phyloP scores from a whole-genome alignment of 108 stramenopile species.

The Chaetoceros muelleri region DNA sequence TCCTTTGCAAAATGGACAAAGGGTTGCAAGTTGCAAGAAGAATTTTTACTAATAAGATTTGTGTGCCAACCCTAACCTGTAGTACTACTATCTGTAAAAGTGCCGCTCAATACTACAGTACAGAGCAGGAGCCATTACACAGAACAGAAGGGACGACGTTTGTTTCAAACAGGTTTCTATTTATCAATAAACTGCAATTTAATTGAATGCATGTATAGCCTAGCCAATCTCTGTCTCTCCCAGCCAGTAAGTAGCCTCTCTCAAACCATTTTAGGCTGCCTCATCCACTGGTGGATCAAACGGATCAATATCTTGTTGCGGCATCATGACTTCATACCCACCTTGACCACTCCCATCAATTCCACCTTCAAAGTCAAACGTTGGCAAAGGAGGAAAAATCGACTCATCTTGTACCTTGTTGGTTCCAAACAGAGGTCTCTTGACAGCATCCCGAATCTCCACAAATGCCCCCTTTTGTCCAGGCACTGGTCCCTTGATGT shows the following conservation, averaged over 20 bases:
- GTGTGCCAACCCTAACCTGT: too few species aligned
- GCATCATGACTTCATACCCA: conserved; percentile 79
- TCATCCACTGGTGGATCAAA: conserved; percentile 25
- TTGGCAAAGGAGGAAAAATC: conserved; percentile 68
- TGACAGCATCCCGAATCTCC: conserved; percentile 88
- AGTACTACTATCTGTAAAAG: too few species aligned
- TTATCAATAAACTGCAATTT: too few species aligned
- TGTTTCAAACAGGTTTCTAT: too few species aligned
- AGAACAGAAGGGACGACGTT: too few species aligned
- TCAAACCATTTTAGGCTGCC: not conserved
- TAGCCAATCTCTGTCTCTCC: not conserved
- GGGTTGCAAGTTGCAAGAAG: too few species aligned
- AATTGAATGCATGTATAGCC: too few species aligned
- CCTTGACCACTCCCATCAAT: conserved; percentile 71
- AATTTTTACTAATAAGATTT: too few species aligned
- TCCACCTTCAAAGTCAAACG: conserved; percentile 63
- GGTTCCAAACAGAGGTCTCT: conserved; percentile 70
- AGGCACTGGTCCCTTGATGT: conserved; percentile 85
- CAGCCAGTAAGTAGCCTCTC: not conserved
- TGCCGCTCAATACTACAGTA: too few species aligned
- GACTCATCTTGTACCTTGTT: conserved; percentile 47
- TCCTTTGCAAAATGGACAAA: too few species aligned
- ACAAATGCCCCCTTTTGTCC: conserved; percentile 89
- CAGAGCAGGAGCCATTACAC: too few species aligned
- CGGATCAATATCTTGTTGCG: conserved; percentile 65